Evolutionary conservation across 257 asterid species (phyloP).

Genomic region (Scutellaria minor): DNA sequence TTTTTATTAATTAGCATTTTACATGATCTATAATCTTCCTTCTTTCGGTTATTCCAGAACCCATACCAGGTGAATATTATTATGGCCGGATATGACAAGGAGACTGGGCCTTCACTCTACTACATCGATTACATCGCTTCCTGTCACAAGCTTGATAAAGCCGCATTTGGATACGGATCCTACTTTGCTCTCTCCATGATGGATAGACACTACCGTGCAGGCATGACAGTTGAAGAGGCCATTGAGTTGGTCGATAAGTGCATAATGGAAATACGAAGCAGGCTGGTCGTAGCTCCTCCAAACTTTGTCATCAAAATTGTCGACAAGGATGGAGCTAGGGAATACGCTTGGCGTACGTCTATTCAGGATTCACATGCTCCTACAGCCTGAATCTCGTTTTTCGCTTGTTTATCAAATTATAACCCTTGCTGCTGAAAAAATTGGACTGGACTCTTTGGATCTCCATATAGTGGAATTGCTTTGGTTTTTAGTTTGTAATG

Average conservation of each 20-base stretch:
- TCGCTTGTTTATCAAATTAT: slow-evolving; percentile 31
- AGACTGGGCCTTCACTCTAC: slow-evolving; percentile 86
- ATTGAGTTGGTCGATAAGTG: slow-evolving; percentile 78
- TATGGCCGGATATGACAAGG: slow-evolving; percentile 94
- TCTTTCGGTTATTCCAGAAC: slow-evolving; percentile 49
- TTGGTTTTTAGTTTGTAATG: slow-evolving; percentile 36
- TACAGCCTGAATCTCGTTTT: slow-evolving; percentile 39
- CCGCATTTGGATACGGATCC: slow-evolving; percentile 93
- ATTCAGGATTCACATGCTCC: slow-evolving; percentile 58
- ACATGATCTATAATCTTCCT: not conserved
- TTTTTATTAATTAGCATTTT: not conserved
- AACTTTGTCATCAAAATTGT: slow-evolving; percentile 92
- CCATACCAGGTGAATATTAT: slow-evolving; percentile 85
- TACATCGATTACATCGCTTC: slow-evolving; percentile 83
- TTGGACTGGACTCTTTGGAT: slow-evolving; percentile 23
- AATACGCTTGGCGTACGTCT: slow-evolving; percentile 78
- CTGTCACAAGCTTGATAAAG: slow-evolving; percentile 87
- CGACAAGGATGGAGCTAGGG: slow-evolving; percentile 88
- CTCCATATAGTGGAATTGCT: slow-evolving; percentile 23
- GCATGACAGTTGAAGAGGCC: slow-evolving; percentile 92
- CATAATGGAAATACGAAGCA: slow-evolving; percentile 73
- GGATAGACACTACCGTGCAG: slow-evolving; percentile 87
- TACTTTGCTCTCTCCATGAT: slow-evolving; percentile 89
- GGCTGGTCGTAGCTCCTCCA: slow-evolving; percentile 92
- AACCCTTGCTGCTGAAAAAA: not conserved